A percentile compares a stretch with the other conserved stretches of the same genome.
These are phyloP conservation scores for Penicillium tannophilum DNA, from an alignment of 495 filamentous ascomycete species.

Conservation along the genomic window DNA sequence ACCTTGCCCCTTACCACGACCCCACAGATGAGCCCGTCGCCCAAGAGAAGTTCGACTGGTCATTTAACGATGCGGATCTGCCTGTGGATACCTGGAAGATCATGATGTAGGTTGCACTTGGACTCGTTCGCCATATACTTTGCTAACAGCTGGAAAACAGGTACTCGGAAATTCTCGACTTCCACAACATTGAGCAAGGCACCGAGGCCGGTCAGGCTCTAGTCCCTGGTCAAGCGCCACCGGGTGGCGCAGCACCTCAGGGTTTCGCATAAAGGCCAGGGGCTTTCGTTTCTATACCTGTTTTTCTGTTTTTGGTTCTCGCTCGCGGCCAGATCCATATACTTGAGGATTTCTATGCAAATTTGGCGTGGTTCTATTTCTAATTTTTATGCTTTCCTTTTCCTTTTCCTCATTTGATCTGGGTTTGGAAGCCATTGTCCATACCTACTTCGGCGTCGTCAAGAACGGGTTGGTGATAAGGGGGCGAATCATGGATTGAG, in stretches of 20 bases:
- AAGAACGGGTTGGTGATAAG: slow-evolving; percentile 30
- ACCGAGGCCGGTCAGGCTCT: slow-evolving; percentile 42
- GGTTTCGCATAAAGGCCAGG: slow-evolving; percentile 31
- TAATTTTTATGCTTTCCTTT: slow-evolving; percentile 13
- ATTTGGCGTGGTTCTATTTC: slow-evolving; percentile 19
- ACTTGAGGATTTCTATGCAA: slow-evolving; percentile 16
- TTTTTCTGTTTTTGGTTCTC: slow-evolving; percentile 9
- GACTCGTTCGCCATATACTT: background rate
- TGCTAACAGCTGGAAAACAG: slow-evolving; percentile 44
- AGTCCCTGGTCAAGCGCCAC: slow-evolving; percentile 33
- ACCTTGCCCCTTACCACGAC: slow-evolving; percentile 95
- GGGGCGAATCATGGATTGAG: slow-evolving; percentile 21
- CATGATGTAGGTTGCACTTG: slow-evolving; percentile 78
- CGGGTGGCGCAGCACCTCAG: slow-evolving; percentile 29
- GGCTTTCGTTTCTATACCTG: slow-evolving; percentile 1
- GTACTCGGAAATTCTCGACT: slow-evolving; percentile 99
- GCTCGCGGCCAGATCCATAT: slow-evolving; percentile 13
- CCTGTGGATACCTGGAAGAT: slow-evolving; percentile 99
- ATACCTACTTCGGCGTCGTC: slow-evolving; percentile 35
- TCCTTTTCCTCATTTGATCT: slow-evolving; percentile 11
- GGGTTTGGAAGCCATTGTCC: slow-evolving; percentile 27
- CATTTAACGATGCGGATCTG: slow-evolving; percentile 98
- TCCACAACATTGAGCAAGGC: slow-evolving; percentile 85
- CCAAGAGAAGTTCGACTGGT: slow-evolving; percentile 99
- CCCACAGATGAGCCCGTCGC: slow-evolving; percentile 94